phyloP scores from a whole-genome alignment of 2,329 filamentous ascomycete species.

The Colletotrichum plurivorum region DNA sequence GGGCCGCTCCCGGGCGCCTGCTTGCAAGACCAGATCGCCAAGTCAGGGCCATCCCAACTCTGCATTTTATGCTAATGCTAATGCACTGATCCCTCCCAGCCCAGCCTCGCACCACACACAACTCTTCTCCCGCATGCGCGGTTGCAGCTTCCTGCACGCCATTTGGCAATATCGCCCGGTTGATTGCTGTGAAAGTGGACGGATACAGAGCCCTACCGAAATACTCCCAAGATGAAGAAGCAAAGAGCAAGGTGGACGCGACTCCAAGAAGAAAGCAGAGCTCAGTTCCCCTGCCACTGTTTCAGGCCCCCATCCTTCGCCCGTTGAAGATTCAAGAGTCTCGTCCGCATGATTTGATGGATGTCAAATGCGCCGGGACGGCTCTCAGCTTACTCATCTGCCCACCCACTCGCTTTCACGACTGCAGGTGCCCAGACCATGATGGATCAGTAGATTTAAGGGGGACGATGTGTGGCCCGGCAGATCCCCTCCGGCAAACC shows the following conservation, averaged over 20 bases:
- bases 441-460: slow-evolving; percentile 6
- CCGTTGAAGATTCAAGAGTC: background rate
- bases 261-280: slow-evolving; percentile 1
- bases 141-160: slow-evolving; percentile 19
- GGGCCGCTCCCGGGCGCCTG: slow-evolving; percentile 25
- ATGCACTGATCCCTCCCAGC: slow-evolving; percentile 26
- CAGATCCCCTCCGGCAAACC: background rate
- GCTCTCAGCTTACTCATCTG: slow-evolving; percentile 5
- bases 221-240: too few relatives aligned
- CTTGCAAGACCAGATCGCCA: background rate
- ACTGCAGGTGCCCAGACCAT: slow-evolving; percentile 6
- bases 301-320: background rate
- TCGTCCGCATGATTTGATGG: slow-evolving; percentile 23
- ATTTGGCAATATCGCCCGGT: background rate
- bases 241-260: background rate
- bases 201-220: too few relatives aligned
- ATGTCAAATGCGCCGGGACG: background rate
- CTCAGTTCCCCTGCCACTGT: slow-evolving; percentile 10
- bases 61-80: slow-evolving; percentile 25
- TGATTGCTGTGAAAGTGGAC: background rate
- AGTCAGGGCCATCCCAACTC: slow-evolving; percentile 36
- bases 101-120: background rate
- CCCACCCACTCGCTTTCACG: background rate
- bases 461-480: background rate
- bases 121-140: background rate